A percentile compares a stretch with the other conserved stretches of the same genome.
Conservation (phyloP, 2,329 filamentous ascomycete genomes). For the Fusarium denticulatum region DNA sequence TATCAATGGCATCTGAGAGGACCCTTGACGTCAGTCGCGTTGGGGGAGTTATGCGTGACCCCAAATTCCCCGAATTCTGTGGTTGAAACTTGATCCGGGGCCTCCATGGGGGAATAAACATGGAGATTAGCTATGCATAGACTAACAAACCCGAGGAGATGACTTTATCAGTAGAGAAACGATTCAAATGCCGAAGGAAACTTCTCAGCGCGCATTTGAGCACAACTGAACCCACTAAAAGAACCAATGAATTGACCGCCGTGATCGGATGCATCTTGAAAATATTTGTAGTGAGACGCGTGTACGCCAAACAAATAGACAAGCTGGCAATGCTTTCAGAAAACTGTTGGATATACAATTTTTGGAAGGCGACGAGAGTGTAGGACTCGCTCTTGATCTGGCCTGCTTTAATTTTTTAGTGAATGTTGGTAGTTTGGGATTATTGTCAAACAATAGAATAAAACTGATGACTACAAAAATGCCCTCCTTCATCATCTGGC, state of each 20-base stretch:
- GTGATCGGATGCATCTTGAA: not conserved
- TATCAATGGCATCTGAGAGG: not conserved
- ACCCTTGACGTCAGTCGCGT: not conserved
- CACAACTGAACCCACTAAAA: not conserved
- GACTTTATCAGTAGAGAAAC: not conserved
- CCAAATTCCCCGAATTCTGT: not conserved
- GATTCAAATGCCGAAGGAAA: not conserved
- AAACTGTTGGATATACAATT: not conserved
- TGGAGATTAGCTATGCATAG: not conserved
- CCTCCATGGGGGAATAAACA: not conserved
- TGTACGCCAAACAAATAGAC: not conserved
- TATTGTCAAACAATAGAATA: too few species aligned
- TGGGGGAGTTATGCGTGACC: not conserved
- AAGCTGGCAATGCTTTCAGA: not conserved
- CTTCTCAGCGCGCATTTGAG: not conserved
- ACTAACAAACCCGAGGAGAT: not conserved
- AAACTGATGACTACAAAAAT: too few species aligned
- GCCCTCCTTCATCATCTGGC: too few species aligned
- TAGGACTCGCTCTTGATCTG: too few species aligned
- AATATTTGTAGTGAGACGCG: not conserved
- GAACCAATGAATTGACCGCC: not conserved
- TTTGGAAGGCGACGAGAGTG: accelerated
- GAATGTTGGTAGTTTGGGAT: too few species aligned
- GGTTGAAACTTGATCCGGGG: slow-evolving; percentile 20
- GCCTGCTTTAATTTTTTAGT: too few species aligned